Conservation (phyloP, 257 asterid genomes). For the Solanum chiquidenum region DNA sequence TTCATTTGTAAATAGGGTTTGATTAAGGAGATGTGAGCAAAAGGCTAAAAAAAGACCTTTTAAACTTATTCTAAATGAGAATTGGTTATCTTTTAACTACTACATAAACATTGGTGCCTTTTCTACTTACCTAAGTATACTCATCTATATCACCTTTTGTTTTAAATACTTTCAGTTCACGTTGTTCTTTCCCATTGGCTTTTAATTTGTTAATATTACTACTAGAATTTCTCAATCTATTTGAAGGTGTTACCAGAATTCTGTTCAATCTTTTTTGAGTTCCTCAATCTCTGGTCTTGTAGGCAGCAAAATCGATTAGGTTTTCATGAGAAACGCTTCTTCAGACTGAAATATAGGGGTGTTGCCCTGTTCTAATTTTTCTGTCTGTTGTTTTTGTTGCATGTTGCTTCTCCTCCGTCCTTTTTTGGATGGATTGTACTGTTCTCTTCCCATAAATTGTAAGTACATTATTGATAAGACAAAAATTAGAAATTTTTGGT, state of each 20-base stretch:
- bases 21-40: neutral
- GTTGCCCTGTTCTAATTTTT: neutral
- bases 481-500: too few relatives aligned
- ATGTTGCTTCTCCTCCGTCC: neutral
- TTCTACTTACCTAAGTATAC: neutral
- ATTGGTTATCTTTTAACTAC: neutral
- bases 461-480: neutral
- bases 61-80: neutral
- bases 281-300: neutral
- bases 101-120: neutral
- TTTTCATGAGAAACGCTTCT: neutral
- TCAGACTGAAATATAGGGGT: neutral
- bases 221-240: neutral
- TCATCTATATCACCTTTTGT: neutral
- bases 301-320: neutral
- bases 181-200: neutral
- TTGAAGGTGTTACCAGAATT: neutral
- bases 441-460: too few relatives aligned
- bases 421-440: neutral
- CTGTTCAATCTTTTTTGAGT: neutral
- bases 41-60: neutral
- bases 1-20: neutral
- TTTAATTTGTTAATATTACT: neutral
- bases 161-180: neutral
- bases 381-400: neutral